Evolutionary conservation across 2,329 filamentous ascomycete genomes (phyloP), one percentile per base, ranked within the genome.

Genomic region (Cercospora canescens): DNA sequence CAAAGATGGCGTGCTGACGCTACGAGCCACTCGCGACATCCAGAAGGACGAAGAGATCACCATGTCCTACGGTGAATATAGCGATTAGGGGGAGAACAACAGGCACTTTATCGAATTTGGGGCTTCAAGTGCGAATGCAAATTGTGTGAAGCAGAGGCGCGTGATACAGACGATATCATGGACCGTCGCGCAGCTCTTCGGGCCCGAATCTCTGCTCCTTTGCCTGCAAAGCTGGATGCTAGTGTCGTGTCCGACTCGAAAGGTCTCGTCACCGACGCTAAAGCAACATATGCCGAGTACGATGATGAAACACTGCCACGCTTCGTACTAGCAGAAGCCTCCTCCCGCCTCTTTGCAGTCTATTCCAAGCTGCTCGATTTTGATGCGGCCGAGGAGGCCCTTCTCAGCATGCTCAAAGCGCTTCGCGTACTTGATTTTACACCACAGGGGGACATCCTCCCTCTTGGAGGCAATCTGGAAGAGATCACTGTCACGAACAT

Each of bases 31-130:
- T 21, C 64, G 59, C 52, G 48, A 58, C 26, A 66, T 70, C 45
- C 35, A 28, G 12, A 28, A 26, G 8, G 66, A 63, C 3, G 68
- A 70, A n/a, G 68, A 70, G 52, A 64, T 70, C 32, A 66, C 60
- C 12, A 67, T 67, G 9, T 58, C 56, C 2, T 69, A 67, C 24
- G 59, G 59, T 34, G 62, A 62, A 8, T 65, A 55, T 34, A 16
- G n/a, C 58, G 21, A 65, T 6, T 26, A 35, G 7, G 52, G 30
- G 1, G 58, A 62, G 7, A 62, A 41, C 52, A 62, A 54, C 34
- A 62, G 18, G 58, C 60, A 2, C 37, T 65, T 2, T 21, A 26
- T 18, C 59, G 52, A 2, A 52, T 62, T 2, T 67, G 65, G 62
- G 62, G 62, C 28, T 67, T 67, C 35, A 61, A 30, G 8, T 67